Percentiles rank a stretch among this genome's conserved stretches.
These are phyloP conservation scores for Arachnomyces sp. DNA, from an alignment of 2,329 filamentous ascomycete genomes.

Conservation along the genomic window DNA sequence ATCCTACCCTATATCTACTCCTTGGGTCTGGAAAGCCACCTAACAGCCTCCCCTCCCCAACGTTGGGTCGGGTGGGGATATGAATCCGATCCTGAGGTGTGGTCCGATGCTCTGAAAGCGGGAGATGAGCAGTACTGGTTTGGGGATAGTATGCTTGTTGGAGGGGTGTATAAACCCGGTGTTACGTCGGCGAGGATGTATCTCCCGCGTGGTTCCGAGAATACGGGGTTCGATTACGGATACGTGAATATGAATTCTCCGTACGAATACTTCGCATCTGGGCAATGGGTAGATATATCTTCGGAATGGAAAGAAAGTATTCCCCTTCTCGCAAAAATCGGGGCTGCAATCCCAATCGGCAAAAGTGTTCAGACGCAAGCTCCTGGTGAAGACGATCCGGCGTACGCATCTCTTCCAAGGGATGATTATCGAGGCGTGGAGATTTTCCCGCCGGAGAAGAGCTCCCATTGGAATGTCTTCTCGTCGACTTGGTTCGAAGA, in stretches of 20 bases:
- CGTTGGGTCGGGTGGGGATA: constrained; percentile 69
- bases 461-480: constrained; percentile 32
- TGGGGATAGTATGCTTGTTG: constrained; percentile 58
- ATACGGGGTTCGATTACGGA: constrained; percentile 40
- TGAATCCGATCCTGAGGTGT: constrained; percentile 59
- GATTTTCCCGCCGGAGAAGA: constrained; percentile 47
- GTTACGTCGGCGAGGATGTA: constrained; percentile 52
- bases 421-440: constrained; percentile 53
- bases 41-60: constrained; percentile 56
- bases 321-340: constrained; percentile 48
- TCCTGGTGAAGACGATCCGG: constrained; percentile 41
- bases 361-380: constrained; percentile 45
- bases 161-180: constrained; percentile 59
- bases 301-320: constrained; percentile 50
- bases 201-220: constrained; percentile 41
- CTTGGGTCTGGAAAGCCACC: constrained; percentile 55
- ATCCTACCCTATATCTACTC: constrained; percentile 67
- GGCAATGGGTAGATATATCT: constrained; percentile 46
- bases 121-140: constrained; percentile 70
- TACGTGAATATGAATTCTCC: constrained; percentile 58
- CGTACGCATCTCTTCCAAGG: constrained; percentile 32
- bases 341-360: constrained; percentile 48
- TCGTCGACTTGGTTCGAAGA: constrained; percentile 49
- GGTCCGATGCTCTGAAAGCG: constrained; percentile 52
- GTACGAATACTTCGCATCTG: constrained; percentile 49